Base-by-base conservation (phyloP, 2,329 filamentous ascomycete species). In the Metarhizium brunneum region DNA sequence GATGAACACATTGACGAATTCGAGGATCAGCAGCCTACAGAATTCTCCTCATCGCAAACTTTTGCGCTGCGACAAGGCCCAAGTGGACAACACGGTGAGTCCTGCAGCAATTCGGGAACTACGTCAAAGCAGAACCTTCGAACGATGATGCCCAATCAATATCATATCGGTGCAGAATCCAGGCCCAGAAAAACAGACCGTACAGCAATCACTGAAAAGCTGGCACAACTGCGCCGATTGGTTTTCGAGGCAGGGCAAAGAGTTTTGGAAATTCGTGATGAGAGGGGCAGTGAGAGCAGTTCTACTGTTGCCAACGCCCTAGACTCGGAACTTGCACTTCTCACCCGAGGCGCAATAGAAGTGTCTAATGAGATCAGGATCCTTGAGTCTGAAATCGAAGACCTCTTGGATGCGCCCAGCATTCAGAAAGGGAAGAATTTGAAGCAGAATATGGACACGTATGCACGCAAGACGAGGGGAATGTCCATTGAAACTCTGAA, bases 401-500 rank as follows among this genome's bases (percentile, higher is more conserved):
- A 45, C 30, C 48, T 57, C 6, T 20, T 47, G 42, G 50, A 52
- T 20, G 16, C 38, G 4, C 36, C 55, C 14, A 43, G 5, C 10
- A 20, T 14, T 43, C 35, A 40, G 8, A 60, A 40, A 29, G 52
- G 51, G 6, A 64, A 65, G 5, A 45, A 52, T 8, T 54, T 60
- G 16, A 64, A 62, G 30, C 65, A 62, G 13, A 61, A 59, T 8
- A 74, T 77, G 52, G 73, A 68, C 40, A 76, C 81, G 16, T 87
- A 86, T 63, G 68, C 82, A 45, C 76, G 81, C 36, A 68, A 73
- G 3, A 84, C 81, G 1, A 75, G 84, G 60, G 84, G 84, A 1
- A 68, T 86, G 13, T 70, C 77, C 2, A 71, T 87, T 1, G 68
- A 79, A 52, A 74, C 73, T 2, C 71, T 87, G 18, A 74, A 74